Conservation (phyloP, 2,329 filamentous ascomycete genomes). For the Cryoendolithus antarcticus region DNA sequence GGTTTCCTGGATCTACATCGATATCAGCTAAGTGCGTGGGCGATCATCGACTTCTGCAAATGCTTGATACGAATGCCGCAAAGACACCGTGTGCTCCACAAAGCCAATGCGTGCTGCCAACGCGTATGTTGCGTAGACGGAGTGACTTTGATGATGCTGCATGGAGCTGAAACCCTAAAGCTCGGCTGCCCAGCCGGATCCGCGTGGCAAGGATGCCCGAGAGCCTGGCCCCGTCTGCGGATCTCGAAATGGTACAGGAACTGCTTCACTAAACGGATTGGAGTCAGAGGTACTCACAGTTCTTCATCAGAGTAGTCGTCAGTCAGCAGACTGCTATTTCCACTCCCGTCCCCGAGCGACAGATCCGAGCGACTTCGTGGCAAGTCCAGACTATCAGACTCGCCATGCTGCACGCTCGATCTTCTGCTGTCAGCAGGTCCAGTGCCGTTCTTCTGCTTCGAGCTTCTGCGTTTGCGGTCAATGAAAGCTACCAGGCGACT, state of each 20-base stretch:
- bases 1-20: slow-evolving; percentile 2
- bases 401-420: slow-evolving; percentile 23
- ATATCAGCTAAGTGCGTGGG: background rate
- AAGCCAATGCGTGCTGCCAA: too few relatives aligned
- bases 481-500: slow-evolving; percentile 40
- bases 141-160: too few relatives aligned
- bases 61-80: too few relatives aligned
- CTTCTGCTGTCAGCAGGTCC: slow-evolving; percentile 4
- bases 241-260: too few relatives aligned
- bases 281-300: slow-evolving; percentile 22
- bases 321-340: slow-evolving; percentile 36
- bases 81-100: too few relatives aligned
- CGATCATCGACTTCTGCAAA: too few relatives aligned
- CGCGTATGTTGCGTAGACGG: too few relatives aligned
- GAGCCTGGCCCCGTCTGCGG: too few relatives aligned
- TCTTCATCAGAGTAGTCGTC: slow-evolving; percentile 39
- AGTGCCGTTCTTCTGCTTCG: slow-evolving; percentile 17
- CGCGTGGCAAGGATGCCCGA: too few relatives aligned
- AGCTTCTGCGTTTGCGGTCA: slow-evolving; percentile 6
- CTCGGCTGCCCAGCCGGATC: too few relatives aligned
- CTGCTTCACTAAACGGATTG: too few relatives aligned
- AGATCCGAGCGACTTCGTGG: slow-evolving; percentile 14
- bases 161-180: too few relatives aligned
- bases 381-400: slow-evolving; percentile 5
- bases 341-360: slow-evolving; percentile 32